A percentile compares a stretch with the other conserved stretches of the same genome.
phyloP scores from a whole-genome alignment of 257 asterid species.

The Solanum neorickii region DNA sequence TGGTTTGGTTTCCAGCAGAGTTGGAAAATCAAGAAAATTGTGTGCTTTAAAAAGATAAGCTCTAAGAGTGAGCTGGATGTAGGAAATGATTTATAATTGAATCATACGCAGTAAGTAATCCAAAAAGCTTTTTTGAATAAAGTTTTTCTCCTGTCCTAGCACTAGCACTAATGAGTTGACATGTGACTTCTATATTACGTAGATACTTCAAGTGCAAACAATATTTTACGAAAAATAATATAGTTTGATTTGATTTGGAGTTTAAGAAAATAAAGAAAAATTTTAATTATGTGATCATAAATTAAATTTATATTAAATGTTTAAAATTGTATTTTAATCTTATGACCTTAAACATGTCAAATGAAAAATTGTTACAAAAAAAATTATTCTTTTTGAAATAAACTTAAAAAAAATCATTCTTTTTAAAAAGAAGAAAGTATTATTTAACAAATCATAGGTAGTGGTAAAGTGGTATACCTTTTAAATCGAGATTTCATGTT shows the following conservation, averaged over 20 bases:
- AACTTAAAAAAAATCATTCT: too few species aligned
- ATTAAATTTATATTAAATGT: too few species aligned
- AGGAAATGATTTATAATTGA: not conserved
- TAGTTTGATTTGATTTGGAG: fast-evolving
- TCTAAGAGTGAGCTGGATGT: not conserved
- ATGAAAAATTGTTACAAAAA: too few species aligned
- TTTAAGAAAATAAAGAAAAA: too few species aligned
- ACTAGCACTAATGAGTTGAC: not conserved
- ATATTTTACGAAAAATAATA: too few species aligned
- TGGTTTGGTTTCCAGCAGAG: not conserved
- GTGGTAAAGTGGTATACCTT: fast-evolving
- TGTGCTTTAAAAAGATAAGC: not conserved
- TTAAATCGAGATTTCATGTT: not conserved
- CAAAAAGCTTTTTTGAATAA: not conserved
- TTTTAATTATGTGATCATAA: too few species aligned
- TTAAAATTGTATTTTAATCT: fast-evolving
- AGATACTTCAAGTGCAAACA: not conserved
- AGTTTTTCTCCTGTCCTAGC: too few species aligned
- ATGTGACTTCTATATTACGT: not conserved
- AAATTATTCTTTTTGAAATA: too few species aligned
- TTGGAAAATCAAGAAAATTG: not conserved
- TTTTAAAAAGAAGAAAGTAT: not conserved
- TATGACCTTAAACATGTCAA: too few species aligned
- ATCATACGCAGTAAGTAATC: not conserved
- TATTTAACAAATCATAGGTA: not conserved